phyloP scores from a whole-genome alignment of 305 asterid genomes.

The Fraxinus sp. region DNA sequence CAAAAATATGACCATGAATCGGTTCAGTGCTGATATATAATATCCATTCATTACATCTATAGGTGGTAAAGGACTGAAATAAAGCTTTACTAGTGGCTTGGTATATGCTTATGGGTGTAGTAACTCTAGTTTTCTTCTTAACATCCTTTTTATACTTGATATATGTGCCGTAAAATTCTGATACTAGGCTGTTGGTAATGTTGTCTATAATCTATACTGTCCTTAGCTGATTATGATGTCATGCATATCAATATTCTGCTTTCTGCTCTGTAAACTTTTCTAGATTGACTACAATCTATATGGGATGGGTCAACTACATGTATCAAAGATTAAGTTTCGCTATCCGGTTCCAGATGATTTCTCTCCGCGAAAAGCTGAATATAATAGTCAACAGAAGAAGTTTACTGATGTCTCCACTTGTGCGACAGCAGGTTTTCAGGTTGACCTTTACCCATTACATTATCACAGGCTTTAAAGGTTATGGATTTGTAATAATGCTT shows the following conservation, averaged over 20 bases:
- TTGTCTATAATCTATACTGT: not conserved
- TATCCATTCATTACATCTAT: not conserved
- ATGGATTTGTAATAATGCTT: conserved; percentile 21
- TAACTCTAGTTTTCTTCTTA: not conserved
- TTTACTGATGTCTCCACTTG: conserved; percentile 32
- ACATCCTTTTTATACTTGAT: not conserved
- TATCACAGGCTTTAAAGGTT: conserved; percentile 16
- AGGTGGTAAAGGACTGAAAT: conserved; percentile 4
- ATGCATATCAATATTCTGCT: conserved; percentile 4
- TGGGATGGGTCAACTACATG: conserved; percentile 94
- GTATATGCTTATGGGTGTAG: not conserved
- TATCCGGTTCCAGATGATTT: conserved; percentile 73
- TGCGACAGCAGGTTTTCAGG: conserved; percentile 48
- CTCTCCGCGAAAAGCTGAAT: conserved; percentile 38
- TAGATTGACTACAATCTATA: conserved; percentile 92
- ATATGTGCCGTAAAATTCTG: not conserved
- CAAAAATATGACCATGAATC: not conserved
- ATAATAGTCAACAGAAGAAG: conserved; percentile 33
- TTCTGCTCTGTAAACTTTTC: conserved; percentile 7
- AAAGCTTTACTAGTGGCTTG: not conserved
- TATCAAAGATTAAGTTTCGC: conserved; percentile 83
- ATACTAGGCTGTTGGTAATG: not conserved
- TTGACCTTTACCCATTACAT: conserved; percentile 26
- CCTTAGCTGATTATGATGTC: not conserved
- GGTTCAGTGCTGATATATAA: not conserved